These are phyloP conservation scores for Rhododendron henanense DNA, from an alignment of 148 eudicot species.

Conservation along the genomic window DNA sequence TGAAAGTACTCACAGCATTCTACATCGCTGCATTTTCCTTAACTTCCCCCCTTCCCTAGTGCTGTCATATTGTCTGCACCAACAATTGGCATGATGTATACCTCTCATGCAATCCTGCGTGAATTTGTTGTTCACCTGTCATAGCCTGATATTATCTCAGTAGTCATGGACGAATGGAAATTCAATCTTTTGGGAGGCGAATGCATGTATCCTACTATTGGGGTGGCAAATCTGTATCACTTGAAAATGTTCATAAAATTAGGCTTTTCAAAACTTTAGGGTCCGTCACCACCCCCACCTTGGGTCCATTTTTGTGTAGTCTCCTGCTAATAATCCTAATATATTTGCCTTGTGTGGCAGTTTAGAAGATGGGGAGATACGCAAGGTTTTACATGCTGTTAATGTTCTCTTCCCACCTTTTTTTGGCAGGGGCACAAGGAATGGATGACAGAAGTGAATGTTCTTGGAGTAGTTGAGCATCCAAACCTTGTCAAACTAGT, in stretches of 20 bases:
- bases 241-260: not conserved
- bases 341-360: not conserved
- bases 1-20: not conserved
- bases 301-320: not conserved
- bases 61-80: not conserved
- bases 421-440: constrained; percentile 85
- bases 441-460: constrained; percentile 92
- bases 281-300: not conserved
- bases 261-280: not conserved
- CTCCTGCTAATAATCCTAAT: not conserved
- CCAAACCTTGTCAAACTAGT: constrained; percentile 80
- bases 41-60: not conserved
- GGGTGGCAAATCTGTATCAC: not conserved
- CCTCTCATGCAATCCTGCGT: not conserved
- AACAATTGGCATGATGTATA: not conserved
- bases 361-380: not conserved
- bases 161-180: not conserved
- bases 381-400: not conserved
- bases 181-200: not conserved
- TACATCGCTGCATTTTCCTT: not conserved
- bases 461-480: constrained; percentile 92
- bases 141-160: not conserved
- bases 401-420: not conserved
- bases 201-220: not conserved
- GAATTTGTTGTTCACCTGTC: constrained; percentile 6